Conservation (phyloP, 2,329 filamentous ascomycete species). For the Bretziella fagacearum region DNA sequence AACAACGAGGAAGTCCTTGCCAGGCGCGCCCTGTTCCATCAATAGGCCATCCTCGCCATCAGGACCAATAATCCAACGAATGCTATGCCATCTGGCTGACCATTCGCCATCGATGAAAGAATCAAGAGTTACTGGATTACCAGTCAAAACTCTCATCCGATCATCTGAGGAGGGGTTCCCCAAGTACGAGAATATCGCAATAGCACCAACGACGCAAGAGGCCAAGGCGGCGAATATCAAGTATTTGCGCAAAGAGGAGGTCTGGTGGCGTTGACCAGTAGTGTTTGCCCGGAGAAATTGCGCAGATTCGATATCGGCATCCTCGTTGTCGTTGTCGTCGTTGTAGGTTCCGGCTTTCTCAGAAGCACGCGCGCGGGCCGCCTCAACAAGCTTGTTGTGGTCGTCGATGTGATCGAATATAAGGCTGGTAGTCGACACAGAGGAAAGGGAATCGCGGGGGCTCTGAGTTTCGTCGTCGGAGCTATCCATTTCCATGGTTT, state of each 20-base stretch:
- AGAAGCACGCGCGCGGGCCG: neutral
- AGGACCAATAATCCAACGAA: slow-evolving; percentile 61
- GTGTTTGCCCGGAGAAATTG: slow-evolving; percentile 29
- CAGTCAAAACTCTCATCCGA: slow-evolving; percentile 31
- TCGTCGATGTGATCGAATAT: slow-evolving; percentile 63
- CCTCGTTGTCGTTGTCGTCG: slow-evolving; percentile 11
- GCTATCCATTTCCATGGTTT: neutral
- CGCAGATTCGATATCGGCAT: slow-evolving; percentile 31
- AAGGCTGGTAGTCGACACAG: slow-evolving; percentile 67
- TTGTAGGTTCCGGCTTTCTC: neutral
- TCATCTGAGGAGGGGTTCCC: slow-evolving; percentile 47
- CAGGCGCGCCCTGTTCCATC: slow-evolving; percentile 49
- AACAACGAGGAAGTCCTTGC: slow-evolving; percentile 64
- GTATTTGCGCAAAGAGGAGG: slow-evolving; percentile 37
- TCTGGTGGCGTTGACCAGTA: neutral
- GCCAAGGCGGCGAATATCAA: slow-evolving; percentile 50
- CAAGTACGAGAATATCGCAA: slow-evolving; percentile 47
- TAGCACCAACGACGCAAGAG: slow-evolving; percentile 39
- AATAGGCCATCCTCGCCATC: slow-evolving; percentile 69
- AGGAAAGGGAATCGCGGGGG: slow-evolving; percentile 46
- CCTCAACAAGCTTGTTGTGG: slow-evolving; percentile 17
- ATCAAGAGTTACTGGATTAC: slow-evolving; percentile 56
- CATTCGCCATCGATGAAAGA: slow-evolving; percentile 52
- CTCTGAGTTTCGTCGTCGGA: neutral
- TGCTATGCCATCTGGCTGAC: slow-evolving; percentile 43